Evolutionary conservation across 169 alveolate genomes (phyloP).

Genomic region (Plasmodium malariae): DNA sequence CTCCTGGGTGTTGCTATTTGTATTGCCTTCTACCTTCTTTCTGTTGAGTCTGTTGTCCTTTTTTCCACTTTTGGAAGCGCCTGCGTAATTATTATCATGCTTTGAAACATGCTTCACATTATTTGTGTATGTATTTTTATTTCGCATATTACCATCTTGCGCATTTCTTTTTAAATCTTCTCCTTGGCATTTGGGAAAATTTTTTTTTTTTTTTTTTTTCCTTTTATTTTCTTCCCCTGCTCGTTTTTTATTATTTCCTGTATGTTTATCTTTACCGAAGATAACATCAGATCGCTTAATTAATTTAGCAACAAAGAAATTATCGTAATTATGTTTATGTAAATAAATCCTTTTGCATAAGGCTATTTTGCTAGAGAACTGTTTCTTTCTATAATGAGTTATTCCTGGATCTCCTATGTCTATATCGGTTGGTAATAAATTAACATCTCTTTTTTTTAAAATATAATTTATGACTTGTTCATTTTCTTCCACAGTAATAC

Average conservation of each 20-base stretch:
- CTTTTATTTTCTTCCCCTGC: background rate
- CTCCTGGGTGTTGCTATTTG: too few relatives aligned
- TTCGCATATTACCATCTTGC: too few relatives aligned
- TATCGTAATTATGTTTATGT: constrained; percentile 97
- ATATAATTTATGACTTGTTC: constrained; percentile 97
- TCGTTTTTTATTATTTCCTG: background rate
- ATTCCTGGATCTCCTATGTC: constrained; percentile 95
- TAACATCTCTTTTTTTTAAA: constrained; percentile 92
- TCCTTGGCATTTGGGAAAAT: too few relatives aligned
- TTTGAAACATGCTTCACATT: too few relatives aligned
- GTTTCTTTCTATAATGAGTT: constrained; percentile 91
- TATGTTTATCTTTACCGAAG: constrained; percentile 62
- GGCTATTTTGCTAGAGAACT: constrained; percentile 91
- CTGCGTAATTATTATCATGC: too few relatives aligned
- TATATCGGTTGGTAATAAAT: constrained; percentile 80
- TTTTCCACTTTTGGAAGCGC: too few relatives aligned
- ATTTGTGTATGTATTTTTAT: too few relatives aligned
- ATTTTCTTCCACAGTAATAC: constrained; percentile 97
- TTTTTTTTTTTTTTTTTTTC: background rate
- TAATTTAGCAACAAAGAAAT: constrained; percentile 97
- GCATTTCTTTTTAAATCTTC: too few relatives aligned
- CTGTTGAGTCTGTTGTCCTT: too few relatives aligned
- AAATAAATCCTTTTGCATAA: constrained; percentile 94
- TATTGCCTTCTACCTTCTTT: too few relatives aligned
- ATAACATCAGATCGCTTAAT: constrained; percentile 92